phyloP scores from a whole-genome alignment of 441 rosid species.

The Erodium texanum region DNA sequence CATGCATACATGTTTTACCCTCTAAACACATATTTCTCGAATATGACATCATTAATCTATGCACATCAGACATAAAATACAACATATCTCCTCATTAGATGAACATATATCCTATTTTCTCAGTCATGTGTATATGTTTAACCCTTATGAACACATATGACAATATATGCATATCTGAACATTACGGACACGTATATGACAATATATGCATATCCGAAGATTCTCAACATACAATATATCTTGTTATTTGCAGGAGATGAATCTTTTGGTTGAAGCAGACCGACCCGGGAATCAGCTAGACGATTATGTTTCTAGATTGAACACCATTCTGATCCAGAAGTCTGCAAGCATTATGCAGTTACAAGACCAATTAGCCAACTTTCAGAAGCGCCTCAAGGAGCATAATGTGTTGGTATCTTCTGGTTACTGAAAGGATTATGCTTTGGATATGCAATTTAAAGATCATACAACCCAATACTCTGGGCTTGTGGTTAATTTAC shows the following conservation, averaged over 20 bases:
- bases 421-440: slow-evolving; percentile 26
- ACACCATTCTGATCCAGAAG: slow-evolving; percentile 46
- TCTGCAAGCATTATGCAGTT: slow-evolving; percentile 51
- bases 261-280: slow-evolving; percentile 53
- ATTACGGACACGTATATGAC: no score
- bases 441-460: no score
- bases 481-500: no score
- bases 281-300: slow-evolving; percentile 85
- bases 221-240: not conserved
- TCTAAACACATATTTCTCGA: no score
- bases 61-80: not conserved
- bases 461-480: no score
- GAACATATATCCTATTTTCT: no score
- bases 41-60: not conserved
- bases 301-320: slow-evolving; percentile 52
- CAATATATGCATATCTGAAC: not conserved
- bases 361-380: slow-evolving; percentile 53
- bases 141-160: no score
- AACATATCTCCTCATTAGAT: no score
- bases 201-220: no score
- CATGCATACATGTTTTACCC: no score
- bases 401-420: slow-evolving; percentile 59
- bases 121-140: no score
- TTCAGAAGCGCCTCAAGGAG: slow-evolving; percentile 70
- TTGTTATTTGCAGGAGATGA: slow-evolving; percentile 44